Percentiles rank a stretch among this genome's conserved stretches.
Evolutionary conservation across 2,329 filamentous ascomycete species (phyloP).

Genomic region (Penicillium sp.): DNA sequence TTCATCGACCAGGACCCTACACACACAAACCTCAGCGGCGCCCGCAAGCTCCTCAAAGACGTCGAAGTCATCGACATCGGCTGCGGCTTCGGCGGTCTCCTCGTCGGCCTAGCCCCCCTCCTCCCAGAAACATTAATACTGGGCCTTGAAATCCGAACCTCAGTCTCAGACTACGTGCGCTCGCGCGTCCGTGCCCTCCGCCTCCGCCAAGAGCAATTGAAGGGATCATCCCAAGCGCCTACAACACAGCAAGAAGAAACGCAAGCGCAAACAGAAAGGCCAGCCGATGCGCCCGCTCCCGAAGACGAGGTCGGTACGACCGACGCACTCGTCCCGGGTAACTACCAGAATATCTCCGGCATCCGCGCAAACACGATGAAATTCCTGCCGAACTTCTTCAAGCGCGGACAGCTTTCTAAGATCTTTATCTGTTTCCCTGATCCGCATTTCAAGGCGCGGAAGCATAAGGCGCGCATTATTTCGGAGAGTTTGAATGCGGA

Average conservation of each 20-base stretch:
- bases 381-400: conserved; percentile 97
- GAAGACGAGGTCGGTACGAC: conserved; percentile 24
- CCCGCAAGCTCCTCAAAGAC: conserved; percentile 58
- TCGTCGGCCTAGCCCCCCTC: conserved; percentile 79
- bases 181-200: conserved; percentile 83
- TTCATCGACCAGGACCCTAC: conserved; percentile 53
- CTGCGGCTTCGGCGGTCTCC: conserved; percentile 89
- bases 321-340: conserved; percentile 30
- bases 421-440: conserved; percentile 99
- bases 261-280: background rate
- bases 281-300: background rate
- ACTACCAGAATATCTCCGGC: conserved; percentile 85
- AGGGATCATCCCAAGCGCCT: conserved; percentile 8
- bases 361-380: conserved; percentile 97
- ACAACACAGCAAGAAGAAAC: conserved; percentile 1
- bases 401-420: conserved; percentile 74
- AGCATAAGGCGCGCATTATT: conserved; percentile 96
- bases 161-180: conserved; percentile 87
- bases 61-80: conserved; percentile 96
- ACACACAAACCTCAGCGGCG: conserved; percentile 32
- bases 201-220: conserved; percentile 35
- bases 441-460: conserved; percentile 94
- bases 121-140: conserved; percentile 81
- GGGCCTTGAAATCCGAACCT: conserved; percentile 87
- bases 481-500: conserved; percentile 85